phyloP scores from a whole-genome alignment of 2,329 filamentous ascomycete species.

The Pleoardoris graminearum region DNA sequence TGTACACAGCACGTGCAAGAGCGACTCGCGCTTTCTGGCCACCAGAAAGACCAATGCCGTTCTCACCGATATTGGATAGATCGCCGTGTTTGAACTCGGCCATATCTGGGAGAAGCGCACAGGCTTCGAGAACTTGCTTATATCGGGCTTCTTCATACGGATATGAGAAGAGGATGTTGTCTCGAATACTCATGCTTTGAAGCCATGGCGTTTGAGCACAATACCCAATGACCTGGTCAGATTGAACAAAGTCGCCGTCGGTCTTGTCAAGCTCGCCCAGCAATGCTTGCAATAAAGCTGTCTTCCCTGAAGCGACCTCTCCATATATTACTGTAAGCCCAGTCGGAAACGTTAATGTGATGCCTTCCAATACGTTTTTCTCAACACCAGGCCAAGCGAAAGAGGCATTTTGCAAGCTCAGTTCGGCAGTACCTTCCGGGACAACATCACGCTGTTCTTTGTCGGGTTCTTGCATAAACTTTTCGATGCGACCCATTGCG shows the following conservation, averaged over 20 bases:
- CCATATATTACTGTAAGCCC: constrained; percentile 65
- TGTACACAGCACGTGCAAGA: constrained; percentile 64
- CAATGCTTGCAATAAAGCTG: constrained; percentile 61
- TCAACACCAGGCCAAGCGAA: constrained; percentile 78
- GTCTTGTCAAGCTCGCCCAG: constrained; percentile 62
- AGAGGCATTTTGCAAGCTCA: constrained; percentile 64
- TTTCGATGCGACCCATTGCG: constrained; percentile 77
- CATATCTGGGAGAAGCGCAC: constrained; percentile 64
- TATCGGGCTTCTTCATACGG: constrained; percentile 71
- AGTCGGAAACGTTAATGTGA: constrained; percentile 58
- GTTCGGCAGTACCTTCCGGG: constrained; percentile 39
- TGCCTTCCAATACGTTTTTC: constrained; percentile 57
- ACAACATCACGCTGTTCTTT: constrained; percentile 59
- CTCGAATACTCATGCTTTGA: constrained; percentile 69
- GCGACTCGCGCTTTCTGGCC: constrained; percentile 64
- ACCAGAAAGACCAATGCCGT: constrained; percentile 64
- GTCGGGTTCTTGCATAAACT: constrained; percentile 84
- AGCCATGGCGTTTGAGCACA: constrained; percentile 70
- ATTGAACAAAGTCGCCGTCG: constrained; percentile 55
- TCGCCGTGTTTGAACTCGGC: constrained; percentile 66
- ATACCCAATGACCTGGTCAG: constrained; percentile 63
- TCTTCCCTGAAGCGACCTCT: constrained; percentile 68
- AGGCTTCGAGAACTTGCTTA: constrained; percentile 68
- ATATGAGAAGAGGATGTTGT: constrained; percentile 68
- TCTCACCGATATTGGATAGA: constrained; percentile 63